Conservation (phyloP, 352 stramenopile species). For the Globisporangium sylvaticum region DNA sequence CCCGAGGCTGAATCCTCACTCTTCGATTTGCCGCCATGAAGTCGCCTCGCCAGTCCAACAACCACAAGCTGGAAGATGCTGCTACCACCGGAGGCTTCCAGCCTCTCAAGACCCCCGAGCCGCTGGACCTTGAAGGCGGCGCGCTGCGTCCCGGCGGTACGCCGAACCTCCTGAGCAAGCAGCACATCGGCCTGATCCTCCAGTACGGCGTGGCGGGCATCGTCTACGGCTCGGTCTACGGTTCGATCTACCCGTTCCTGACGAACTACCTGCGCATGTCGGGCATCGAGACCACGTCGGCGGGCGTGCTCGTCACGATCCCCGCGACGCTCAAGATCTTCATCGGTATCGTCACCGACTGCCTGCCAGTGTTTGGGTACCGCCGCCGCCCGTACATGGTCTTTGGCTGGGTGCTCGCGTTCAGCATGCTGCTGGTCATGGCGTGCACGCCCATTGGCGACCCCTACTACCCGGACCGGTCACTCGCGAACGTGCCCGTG, state of each 20-base stretch:
- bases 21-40: slow-evolving; percentile 1
- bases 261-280: slow-evolving; percentile 21
- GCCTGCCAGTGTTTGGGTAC: slow-evolving; percentile 25
- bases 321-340: slow-evolving; percentile 31
- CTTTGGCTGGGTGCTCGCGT: slow-evolving; percentile 29
- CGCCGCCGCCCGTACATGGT: slow-evolving; percentile 36
- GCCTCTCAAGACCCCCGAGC: slow-evolving; percentile 8
- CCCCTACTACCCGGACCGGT: slow-evolving; percentile 19
- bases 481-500: slow-evolving; percentile 5
- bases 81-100: slow-evolving; percentile 1
- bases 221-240: slow-evolving; percentile 19
- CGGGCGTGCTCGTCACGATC: slow-evolving; percentile 24
- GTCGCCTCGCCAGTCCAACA: not conserved
- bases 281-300: slow-evolving; percentile 16
- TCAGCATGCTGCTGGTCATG: slow-evolving; percentile 16
- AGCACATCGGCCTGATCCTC: slow-evolving; percentile 23
- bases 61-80: not conserved
- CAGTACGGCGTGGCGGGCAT: slow-evolving; percentile 24
- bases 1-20: no score
- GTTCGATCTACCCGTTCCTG: slow-evolving; percentile 14
- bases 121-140: slow-evolving; percentile 11
- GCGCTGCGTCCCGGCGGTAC: slow-evolving; percentile 17
- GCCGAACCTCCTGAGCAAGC: slow-evolving; percentile 15
- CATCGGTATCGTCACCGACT: slow-evolving; percentile 29
- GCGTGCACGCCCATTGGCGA: slow-evolving; percentile 15